These are phyloP conservation scores for Globisporangium nagaii DNA, from an alignment of 352 stramenopile genomes.

Conservation along the genomic window DNA sequence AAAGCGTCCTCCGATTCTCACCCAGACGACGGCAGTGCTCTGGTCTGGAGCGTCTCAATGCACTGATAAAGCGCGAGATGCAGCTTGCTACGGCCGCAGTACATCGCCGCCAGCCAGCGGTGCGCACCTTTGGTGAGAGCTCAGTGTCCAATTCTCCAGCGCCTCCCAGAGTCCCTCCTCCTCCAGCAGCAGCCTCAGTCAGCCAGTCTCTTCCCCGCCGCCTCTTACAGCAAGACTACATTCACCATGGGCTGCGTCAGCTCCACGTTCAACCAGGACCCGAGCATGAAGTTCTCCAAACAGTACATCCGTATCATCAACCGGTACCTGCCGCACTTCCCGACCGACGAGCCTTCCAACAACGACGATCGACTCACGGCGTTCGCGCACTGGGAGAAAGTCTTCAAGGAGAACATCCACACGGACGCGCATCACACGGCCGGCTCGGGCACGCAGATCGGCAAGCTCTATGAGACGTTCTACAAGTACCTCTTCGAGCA, in stretches of 20 bases:
- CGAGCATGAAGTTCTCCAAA: conserved; percentile 43
- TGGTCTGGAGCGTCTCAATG: too few species aligned
- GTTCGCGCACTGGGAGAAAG: conserved; percentile 58
- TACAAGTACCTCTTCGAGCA: conserved; percentile 66
- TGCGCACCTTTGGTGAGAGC: background rate
- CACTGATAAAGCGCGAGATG: too few species aligned
- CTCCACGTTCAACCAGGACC: conserved; percentile 7
- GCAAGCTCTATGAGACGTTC: conserved; percentile 54
- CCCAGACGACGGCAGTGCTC: too few species aligned
- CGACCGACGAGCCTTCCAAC: conserved; percentile 40
- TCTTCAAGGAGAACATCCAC: conserved; percentile 68
- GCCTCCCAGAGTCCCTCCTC: background rate
- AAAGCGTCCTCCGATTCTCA: too few species aligned
- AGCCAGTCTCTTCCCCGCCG: background rate
- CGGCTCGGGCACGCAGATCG: conserved; percentile 40
- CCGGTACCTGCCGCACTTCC: conserved; percentile 55
- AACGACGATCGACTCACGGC: conserved; percentile 41
- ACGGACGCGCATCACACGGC: conserved; percentile 38
- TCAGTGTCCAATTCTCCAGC: background rate
- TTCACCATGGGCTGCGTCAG: conserved; percentile 31
- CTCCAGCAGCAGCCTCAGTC: too few species aligned
- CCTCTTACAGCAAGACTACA: background rate
- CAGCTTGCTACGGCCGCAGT: too few species aligned
- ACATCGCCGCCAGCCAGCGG: too few species aligned
- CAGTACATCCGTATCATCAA: conserved; percentile 64